Evolutionary conservation across 1,284 basidiomycete genomes (phyloP), one percentile per base, ranked within the genome.

Genomic region (Heliocybe sulcata): DNA sequence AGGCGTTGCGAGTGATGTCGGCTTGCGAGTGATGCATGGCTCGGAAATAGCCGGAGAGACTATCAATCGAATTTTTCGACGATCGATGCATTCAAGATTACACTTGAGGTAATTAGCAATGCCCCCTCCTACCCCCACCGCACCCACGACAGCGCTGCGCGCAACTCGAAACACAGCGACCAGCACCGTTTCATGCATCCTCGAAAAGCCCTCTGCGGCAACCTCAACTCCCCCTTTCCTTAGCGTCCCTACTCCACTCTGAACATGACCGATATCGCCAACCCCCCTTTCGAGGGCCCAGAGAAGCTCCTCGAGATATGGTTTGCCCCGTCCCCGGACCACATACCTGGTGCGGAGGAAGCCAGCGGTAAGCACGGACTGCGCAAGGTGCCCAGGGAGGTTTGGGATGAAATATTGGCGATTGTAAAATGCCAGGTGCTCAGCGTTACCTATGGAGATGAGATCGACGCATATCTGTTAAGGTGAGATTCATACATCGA

Each of bases 281-380:
- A 74, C 51, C 75, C 81, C 47, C 87, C 86, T 20, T 92, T 90
- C 63, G 90, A 91, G 68, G 90, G 89, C 38, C 92, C 96, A 57
- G 97, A 99, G 76, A 99, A 99, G 73, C 83, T 98, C 45, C 83
- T 99, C 55, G 97, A 99, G 74, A 85, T 99, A 55, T 99, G 97
- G 97, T 99, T 99, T 70, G 87, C 92, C 3, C 90, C 91, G 19
- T 87, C 85, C 4, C 74, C 84, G 11, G 77, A 79, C 10, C 70
- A 78, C 48, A 74, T 91, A 8, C 81, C 80, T 42, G 76, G 75
- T 61, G 68, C 75, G 12, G 61, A 66, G 20, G 63, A 69, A 47
- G 60, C 62, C 35, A 67, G 70, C 61, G 76, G 73, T 60, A 80
- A 72, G 64, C 71, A 72, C 35, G 96, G 96, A 20, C 77, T 98